Conservation (phyloP, 257 asterid genomes). For the Jacaranda copaia region DNA sequence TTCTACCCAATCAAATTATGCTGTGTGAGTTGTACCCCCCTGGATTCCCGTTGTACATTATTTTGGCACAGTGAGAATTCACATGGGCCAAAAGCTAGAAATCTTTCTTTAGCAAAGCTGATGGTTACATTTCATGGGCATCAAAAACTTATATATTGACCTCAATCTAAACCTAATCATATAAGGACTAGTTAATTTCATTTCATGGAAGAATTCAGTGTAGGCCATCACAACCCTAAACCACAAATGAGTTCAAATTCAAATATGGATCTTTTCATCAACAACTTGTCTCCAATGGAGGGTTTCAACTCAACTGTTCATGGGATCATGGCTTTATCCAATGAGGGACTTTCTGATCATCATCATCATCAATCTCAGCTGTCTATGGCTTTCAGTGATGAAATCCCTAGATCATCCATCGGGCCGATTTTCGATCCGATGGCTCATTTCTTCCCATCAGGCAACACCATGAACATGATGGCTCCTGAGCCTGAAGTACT, state of each 20-base stretch:
- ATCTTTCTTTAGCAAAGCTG: slow-evolving; percentile 34
- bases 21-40: background rate
- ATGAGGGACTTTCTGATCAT: slow-evolving; percentile 45
- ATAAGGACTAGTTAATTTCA: slow-evolving; percentile 16
- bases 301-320: slow-evolving; percentile 47
- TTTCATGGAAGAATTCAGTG: slow-evolving; percentile 49
- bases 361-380: slow-evolving; percentile 42
- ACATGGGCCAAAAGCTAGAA: slow-evolving; percentile 43
- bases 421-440: slow-evolving; percentile 43
- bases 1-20: slow-evolving; percentile 20
- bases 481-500: slow-evolving; percentile 40
- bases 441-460: slow-evolving; percentile 54
- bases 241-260: slow-evolving; percentile 45
- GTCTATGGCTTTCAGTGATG: slow-evolving; percentile 42
- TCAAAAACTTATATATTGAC: slow-evolving; percentile 46
- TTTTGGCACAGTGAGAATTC: background rate
- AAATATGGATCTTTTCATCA: slow-evolving; percentile 51
- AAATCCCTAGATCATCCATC: slow-evolving; percentile 42
- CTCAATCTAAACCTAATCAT: slow-evolving; percentile 32
- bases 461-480: slow-evolving; percentile 34
- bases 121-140: slow-evolving; percentile 36
- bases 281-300: slow-evolving; percentile 52
- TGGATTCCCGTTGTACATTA: background rate
- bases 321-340: slow-evolving; percentile 44
- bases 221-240: slow-evolving; percentile 49